Base-by-base conservation (phyloP, 2,329 filamentous ascomycete genomes). In the Chalaropsis ovoidea region DNA sequence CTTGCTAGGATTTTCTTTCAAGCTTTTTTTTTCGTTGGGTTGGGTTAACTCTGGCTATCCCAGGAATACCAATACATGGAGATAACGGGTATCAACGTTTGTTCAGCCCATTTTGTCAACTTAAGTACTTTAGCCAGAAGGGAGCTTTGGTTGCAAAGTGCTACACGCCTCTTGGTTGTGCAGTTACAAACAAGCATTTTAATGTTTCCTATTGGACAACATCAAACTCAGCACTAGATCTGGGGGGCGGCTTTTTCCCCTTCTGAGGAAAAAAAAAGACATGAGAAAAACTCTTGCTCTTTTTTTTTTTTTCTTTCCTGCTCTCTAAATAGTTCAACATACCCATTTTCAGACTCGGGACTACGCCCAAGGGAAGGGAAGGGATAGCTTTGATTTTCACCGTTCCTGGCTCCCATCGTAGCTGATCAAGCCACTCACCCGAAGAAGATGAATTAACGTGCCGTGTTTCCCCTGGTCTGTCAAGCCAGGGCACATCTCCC, bases 391-490 rank as follows among this genome's bases (percentile, higher is more conserved):
- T 56, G 52, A 31, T 27, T 3, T 56, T n/a, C 24, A 19, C 27
- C 24, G 27, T 56, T 56, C 27, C 22, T 27, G 52, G 22, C 52
- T 31, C 24, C 22, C 52, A 6, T 56, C 52, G 31, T 4, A 56
- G 52, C 52, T 56, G 52, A 56, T 35, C 52, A 56, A 56, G 52
- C 52, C 52, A 56, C 52, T 31, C 11, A 43, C 13, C 11, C 11
- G 42, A 43, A 43, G 7, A 43, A 43, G 13, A 43, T 31, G 15
- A 17, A 56, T 1, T 35, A 31, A 6, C 22, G 24, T 17, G 27
- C 27, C 22, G 52, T 56, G 22, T 35, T 56, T 56, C 52, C 52
- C 24, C 52, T 56, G 24, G 52, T 35, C 27, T 56, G 52, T 56
- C 52, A 56, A 35, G 52, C 15, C 8, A 56, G 22, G 19, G 24